A percentile compares a stretch with the other conserved stretches of the same genome.
Conservation (phyloP, 805 yeast genomes). For the Phaffomyces thermotolerans region DNA sequence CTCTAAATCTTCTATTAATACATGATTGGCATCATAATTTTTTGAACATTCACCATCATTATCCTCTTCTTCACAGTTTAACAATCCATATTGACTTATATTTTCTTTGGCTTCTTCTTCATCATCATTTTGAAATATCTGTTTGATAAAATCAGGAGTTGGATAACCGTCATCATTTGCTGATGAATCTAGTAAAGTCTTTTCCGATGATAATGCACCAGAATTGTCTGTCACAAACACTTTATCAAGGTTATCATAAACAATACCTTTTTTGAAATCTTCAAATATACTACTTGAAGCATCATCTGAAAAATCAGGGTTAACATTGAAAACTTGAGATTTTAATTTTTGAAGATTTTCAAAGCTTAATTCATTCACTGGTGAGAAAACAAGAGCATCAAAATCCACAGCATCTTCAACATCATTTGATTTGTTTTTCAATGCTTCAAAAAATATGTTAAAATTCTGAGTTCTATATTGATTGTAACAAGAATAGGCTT, state of each 20-base stretch:
- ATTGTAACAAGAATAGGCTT: conserved; percentile 13
- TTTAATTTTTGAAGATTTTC: conserved; percentile 11
- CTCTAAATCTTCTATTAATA: neutral
- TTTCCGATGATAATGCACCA: neutral
- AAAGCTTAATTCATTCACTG: conserved; percentile 13
- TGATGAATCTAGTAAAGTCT: neutral
- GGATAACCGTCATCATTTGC: neutral
- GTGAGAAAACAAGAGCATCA: conserved; percentile 8
- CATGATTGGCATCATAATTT: neutral
- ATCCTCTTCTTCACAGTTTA: neutral
- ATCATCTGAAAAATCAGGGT: conserved; percentile 10
- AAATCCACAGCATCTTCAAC: neutral
- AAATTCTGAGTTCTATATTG: conserved; percentile 12
- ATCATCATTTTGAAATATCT: neutral
- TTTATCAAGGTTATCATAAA: neutral
- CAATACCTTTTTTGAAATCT: neutral
- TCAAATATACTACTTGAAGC: conserved; percentile 2
- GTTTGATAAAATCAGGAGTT: conserved; percentile 2
- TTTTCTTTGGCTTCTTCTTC: neutral
- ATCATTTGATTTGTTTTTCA: neutral
- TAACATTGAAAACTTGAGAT: conserved; percentile 1
- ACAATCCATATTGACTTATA: neutral
- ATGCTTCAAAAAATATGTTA: conserved; percentile 3
- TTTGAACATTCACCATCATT: neutral
- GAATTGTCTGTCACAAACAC: neutral